Base-by-base conservation (phyloP, 805 yeast species). In the Jamesozyma hellenica region DNA sequence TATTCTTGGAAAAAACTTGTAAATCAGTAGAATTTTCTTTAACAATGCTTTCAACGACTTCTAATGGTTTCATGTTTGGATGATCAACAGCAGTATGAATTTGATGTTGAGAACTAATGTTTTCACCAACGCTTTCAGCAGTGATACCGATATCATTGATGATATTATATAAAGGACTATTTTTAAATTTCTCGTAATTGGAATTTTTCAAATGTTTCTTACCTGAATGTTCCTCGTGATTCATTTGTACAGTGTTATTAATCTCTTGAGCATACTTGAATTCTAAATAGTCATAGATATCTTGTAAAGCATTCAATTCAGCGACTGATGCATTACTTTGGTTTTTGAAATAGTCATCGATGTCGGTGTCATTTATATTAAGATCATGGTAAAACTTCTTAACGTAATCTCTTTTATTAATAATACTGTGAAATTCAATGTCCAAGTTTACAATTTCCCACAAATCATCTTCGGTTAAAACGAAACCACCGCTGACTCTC, bases 361-460 rank as follows among this genome's bases (percentile, higher is more conserved):
- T 68, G 16, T 75, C 63, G 19, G 72, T 66, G 56, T 84, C 94
- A 36, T 71, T 71, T 10, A 72, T 57, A n/a, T 66, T 64, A 42
- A 86, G 59, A 13, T 72, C 61, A 17, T 71, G 65, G 35, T 74
- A 72, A 40, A 83, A 66, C 39, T 71, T 72, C 43, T 71, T 71
- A 19, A 83, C 76, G 35, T 75, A 71, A 36, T 70, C 68, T 55
- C 80, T 75, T 65, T 86, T 88, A 45, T 82, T 85, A 42, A 82
- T 67, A 25, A 90, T 64, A 14, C 94, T 79, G 58, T 87, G 96
- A 59, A 77, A 92, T 49, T 86, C 96, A 47, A 87, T 71, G 59
- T 90, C 97, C 39, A 87, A 69, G 46, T 77, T 82, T 12, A 86
- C 79, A 47, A 90, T 80, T 55, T 88, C 74, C 98, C 98, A 92